Evolutionary conservation across 345 rosid genomes (phyloP), one percentile per base, ranked within the genome.

Genomic region (Hypericum perforatum): DNA sequence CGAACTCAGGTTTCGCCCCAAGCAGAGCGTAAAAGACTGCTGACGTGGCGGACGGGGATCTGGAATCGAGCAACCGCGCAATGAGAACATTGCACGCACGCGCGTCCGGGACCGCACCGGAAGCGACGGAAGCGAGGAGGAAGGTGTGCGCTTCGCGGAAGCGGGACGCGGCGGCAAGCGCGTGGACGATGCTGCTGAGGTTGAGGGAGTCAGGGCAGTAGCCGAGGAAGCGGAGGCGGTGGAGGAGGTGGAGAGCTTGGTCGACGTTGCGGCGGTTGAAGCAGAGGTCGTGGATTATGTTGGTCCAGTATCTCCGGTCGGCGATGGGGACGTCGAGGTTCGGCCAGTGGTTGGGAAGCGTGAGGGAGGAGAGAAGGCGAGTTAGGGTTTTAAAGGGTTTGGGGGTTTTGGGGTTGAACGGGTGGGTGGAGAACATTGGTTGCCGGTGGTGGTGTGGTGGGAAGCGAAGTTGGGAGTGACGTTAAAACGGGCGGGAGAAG

Each of bases 71-170:
- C 66, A 89, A 59, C 43, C 86, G 77, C 16, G 97, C 86, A 11
- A 89, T 50, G 53, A 86, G 63, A 0, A 84, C 76, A 59, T 86
- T 86, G 48, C 94, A 86, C 37, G 84, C 75, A 5, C 94, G 73
- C 57, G 84, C 84, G 45, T 84, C 95, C 3, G 94, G 97, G 39
- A 74, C 29, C 51, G 70, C 71, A 13, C 73, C 54, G 6, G 90
- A 79, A 16, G 77, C 56, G 9, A 78, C 15, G 50, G 47, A 78
- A 59, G 68, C 71, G 39, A 69, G 63, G 57, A 74, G 70, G 13
- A 80, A 76, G 9, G 58, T 80, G 72, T 64, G 94, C 59, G 95
- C 90, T 65, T 89, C 94, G 7, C 16, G 36, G 57, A 80, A 86
- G 49, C 86, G 80, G 14, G 45, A 49, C 50, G 81, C 69, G 58